Conservation (phyloP, 1,284 basidiomycete species). For the Lentinula novae-zelandiae region DNA sequence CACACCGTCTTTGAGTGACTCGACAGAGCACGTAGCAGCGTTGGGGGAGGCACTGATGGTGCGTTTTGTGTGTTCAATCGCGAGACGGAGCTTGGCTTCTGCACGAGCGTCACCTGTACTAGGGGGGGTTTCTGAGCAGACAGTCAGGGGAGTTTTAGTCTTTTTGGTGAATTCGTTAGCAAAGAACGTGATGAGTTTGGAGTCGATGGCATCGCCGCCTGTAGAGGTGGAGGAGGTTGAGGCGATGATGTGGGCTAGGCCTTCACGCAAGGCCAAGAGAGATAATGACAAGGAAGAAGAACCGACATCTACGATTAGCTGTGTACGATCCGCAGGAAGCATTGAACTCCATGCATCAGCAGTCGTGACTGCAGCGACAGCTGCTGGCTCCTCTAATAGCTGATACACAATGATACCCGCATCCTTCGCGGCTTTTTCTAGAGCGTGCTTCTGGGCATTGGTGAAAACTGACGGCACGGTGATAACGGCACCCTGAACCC, state of each 20-base stretch:
- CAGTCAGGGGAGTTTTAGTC: conserved; percentile 76
- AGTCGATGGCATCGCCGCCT: conserved; percentile 71
- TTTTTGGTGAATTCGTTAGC: conserved; percentile 98
- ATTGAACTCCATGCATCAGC: conserved; percentile 39
- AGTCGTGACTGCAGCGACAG: conserved; percentile 62
- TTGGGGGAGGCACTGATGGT: conserved; percentile 87
- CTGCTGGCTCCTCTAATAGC: conserved; percentile 83
- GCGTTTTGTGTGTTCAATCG: conserved; percentile 94
- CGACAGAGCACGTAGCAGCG: conserved; percentile 88
- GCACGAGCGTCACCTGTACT: conserved; percentile 72
- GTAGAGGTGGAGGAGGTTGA: conserved; percentile 45
- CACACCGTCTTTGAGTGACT: conserved; percentile 91
- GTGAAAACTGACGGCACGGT: conserved; percentile 79
- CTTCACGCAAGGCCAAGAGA: conserved; percentile 64
- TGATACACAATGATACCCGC: conserved; percentile 77
- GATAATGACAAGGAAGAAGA: conserved; percentile 59
- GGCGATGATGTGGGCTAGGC: conserved; percentile 54
- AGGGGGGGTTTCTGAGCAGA: conserved; percentile 50
- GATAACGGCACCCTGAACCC: conserved; percentile 81
- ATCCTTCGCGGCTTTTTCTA: conserved; percentile 72
- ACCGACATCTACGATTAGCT: conserved; percentile 72
- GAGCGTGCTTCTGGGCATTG: conserved; percentile 64
- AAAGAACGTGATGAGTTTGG: conserved; percentile 87
- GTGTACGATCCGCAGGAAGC: conserved; percentile 54
- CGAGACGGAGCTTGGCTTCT: conserved; percentile 89